Base-by-base conservation (phyloP, 2,329 filamentous ascomycete genomes). In the Claviceps pusilla region DNA sequence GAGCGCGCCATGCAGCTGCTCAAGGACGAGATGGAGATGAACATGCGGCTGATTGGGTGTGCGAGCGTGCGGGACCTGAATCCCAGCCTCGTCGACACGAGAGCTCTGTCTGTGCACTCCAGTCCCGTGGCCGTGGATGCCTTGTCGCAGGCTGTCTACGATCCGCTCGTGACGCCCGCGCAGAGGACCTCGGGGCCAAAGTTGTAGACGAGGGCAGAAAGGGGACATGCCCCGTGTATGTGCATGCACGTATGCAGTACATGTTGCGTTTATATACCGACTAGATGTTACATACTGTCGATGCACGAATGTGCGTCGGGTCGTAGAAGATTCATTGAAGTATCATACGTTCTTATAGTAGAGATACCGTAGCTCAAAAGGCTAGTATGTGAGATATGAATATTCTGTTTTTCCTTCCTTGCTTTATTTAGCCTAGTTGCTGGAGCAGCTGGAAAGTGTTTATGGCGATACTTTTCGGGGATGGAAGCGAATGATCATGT, bases 21-120 rank as follows among this genome's bases (percentile, higher is more conserved):
- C 61, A 89, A 87, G 73, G 93, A 97, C 64, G 93, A 98, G 77
- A 87, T 98, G 80, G 89, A 94, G 73, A 97, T 97, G 91, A 93
- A 91, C 65, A 97, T 98, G 93, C 82, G 93, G 7, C 73, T 98
- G 58, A 89, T 98, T 61, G 93, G 93, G 10, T 87, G 83, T 56
- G 79, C 77, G 24, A 83, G 71, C 57, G 69, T 98, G 37, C 81
- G 82, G 41, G 83, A 98, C 61, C 72, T 98, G 58, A 87, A 86
- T 58, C 85, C 90, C 0, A 83, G 82, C 31, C 72, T 98, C 68
- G 68, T 98, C 24, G 93, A 98, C 66, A 79, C 81, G 0, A 75
- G 86, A 57, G 87, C 84, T 3, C 66, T 96, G 60, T 71, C 72
- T 57, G 70, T 68, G 57, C 79, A 82, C 59, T 69, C 72, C 42